Evolutionary conservation across 306 rosid species (phyloP).

Genomic region (Inga leiocalycina): DNA sequence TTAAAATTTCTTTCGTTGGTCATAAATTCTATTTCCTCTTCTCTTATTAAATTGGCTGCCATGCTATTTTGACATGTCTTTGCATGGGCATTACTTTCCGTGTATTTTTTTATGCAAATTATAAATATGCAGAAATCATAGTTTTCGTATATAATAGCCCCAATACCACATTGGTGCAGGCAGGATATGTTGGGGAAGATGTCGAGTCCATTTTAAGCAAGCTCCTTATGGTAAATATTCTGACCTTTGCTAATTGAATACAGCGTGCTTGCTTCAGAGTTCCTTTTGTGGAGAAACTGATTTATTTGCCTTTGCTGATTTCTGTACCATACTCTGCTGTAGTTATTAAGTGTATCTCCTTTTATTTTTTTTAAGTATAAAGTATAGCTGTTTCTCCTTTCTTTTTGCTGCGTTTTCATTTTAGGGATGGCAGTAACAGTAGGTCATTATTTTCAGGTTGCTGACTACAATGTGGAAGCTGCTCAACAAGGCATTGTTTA

Average conservation of each 20-base stretch:
- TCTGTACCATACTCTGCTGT: not conserved
- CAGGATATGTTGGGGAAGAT: slow-evolving; percentile 99
- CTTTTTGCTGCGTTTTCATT: not conserved
- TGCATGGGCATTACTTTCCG: not conserved
- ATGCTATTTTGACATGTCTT: not conserved
- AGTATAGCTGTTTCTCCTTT: not conserved
- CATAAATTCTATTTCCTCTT: slow-evolving; percentile 9
- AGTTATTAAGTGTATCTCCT: not conserved
- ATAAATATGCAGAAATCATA: not conserved
- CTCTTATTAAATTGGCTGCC: not conserved
- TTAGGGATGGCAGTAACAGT: not conserved
- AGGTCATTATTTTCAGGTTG: slow-evolving; percentile 55
- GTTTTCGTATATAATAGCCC: slow-evolving; percentile 23
- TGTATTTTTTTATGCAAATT: slow-evolving; percentile 1
- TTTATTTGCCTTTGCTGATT: not conserved
- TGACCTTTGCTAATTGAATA: slow-evolving; percentile 10
- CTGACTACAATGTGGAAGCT: slow-evolving; percentile 94
- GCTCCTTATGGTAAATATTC: slow-evolving; percentile 75
- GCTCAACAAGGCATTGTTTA: slow-evolving; percentile 98
- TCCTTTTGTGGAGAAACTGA: not conserved
- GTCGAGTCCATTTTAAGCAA: slow-evolving; percentile 94
- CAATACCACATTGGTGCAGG: slow-evolving; percentile 57
- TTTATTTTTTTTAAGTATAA: no score
- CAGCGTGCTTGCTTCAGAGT: slow-evolving; percentile 17
- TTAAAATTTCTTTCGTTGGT: not conserved